phyloP scores from a whole-genome alignment of 441 rosid species.

The Brassica balearica region DNA sequence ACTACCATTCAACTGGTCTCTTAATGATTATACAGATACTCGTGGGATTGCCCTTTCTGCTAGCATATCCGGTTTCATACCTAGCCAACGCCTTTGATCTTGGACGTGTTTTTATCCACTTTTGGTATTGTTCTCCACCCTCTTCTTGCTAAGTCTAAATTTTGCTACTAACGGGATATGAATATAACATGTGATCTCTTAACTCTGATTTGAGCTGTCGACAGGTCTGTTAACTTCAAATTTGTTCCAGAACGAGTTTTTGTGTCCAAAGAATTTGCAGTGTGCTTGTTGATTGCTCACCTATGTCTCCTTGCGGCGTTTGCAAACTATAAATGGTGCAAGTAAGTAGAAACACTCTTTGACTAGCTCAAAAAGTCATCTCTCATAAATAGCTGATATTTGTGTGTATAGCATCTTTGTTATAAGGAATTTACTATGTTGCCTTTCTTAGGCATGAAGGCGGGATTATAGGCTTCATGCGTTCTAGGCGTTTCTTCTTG shows the following conservation, averaged over 20 bases:
- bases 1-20: slow-evolving; percentile 48
- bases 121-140: slow-evolving; percentile 60
- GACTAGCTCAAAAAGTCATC: background rate
- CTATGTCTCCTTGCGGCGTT: slow-evolving; percentile 65
- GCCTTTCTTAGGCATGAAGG: slow-evolving; percentile 80
- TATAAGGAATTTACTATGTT: slow-evolving; percentile 3
- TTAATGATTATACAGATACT: slow-evolving; percentile 77
- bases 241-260: slow-evolving; percentile 86
- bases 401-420: slow-evolving; percentile 10
- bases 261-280: slow-evolving; percentile 86
- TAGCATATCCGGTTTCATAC: slow-evolving; percentile 69
- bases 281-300: slow-evolving; percentile 73
- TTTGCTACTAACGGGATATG: background rate
- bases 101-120: slow-evolving; percentile 96
- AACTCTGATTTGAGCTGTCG: slow-evolving; percentile 39
- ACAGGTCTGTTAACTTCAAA: slow-evolving; percentile 99
- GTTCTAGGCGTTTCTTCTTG: slow-evolving; percentile 50
- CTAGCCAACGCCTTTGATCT: slow-evolving; percentile 88
- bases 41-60: slow-evolving; percentile 81
- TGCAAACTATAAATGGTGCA: slow-evolving; percentile 94
- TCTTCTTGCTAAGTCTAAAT: background rate
- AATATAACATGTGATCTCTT: slow-evolving; percentile 23
- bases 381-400: background rate
- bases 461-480: slow-evolving; percentile 72
- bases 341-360: slow-evolving; percentile 57